Base-by-base conservation (phyloP, 495 filamentous ascomycete species). In the Sabuloglossum arenarium region DNA sequence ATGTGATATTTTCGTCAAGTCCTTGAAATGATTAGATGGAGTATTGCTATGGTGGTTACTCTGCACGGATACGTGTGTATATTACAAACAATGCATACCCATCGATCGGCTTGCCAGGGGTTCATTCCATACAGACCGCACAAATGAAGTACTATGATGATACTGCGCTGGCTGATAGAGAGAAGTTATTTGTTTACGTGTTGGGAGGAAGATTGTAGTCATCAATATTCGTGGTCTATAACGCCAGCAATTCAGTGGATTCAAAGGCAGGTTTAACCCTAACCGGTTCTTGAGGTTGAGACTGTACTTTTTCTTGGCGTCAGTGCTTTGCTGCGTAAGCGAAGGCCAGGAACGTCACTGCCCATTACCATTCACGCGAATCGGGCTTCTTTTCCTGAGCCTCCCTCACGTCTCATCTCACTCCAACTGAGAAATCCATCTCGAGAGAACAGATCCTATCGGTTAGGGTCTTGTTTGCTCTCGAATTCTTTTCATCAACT, bases 401-500 rank as follows among this genome's bases (percentile, higher is more conserved):
- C 45, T 49, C 47, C 47, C 16, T 6, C 6, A 16, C 47, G 28
- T 51, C 47, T 51, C 47, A 51, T 51, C 47, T 30, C 10, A 28
- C 25, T 6, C 11, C 47, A 19, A 51, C 23, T 51, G 28, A 51
- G 24, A 24, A 37, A 21, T 54, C 16, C 53, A 37, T 43, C 37
- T 54, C 53, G 53, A 39, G 53, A 37, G 53, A 54, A 37, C 30
- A 37, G 53, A 43, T 37, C 53, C 53, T 54, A 37, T 54, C 53
- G n/a, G 16, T 21, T 54, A 54, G 53, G 53, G 12, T 54, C 37
- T 51, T 56, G 39, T 43, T 42, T 57, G 42, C 42, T 53, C 54
- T 59, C 56, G 32, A 64, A 54, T 42, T 43, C 12, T 55, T 56
- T 53, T 51, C 6, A 31, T 31, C 30, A 54, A 37, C 19, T 6